phyloP scores from a whole-genome alignment of 2,329 filamentous ascomycete genomes.

The Phoma sp. region DNA sequence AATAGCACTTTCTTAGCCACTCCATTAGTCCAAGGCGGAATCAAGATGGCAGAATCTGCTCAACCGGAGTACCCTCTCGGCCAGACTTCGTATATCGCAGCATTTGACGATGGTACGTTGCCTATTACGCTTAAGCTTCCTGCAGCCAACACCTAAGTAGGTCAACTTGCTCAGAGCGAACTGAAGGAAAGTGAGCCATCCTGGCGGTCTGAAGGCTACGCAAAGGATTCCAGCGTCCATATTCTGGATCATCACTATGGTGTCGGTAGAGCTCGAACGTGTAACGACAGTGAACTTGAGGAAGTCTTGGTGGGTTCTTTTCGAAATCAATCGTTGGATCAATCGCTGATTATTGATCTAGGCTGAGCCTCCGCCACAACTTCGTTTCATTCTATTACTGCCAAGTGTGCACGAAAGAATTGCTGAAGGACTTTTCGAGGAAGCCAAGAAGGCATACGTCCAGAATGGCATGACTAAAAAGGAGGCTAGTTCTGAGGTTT shows the following conservation, averaged over 20 bases:
- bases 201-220: slow-evolving; percentile 18
- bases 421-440: neutral
- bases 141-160: neutral
- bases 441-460: neutral
- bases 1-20: too few species aligned
- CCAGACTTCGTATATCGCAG: slow-evolving; percentile 13
- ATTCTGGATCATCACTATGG: slow-evolving; percentile 15
- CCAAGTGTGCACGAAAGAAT: slow-evolving; percentile 18
- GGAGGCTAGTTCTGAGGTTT: neutral
- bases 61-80: slow-evolving; percentile 11
- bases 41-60: neutral
- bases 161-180: slow-evolving; percentile 14
- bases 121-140: neutral
- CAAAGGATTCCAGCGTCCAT: neutral
- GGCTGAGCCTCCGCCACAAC: slow-evolving; percentile 6
- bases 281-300: slow-evolving; percentile 12
- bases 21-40: neutral
- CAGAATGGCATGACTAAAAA: neutral
- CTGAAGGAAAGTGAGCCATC: slow-evolving; percentile 9
- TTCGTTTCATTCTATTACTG: slow-evolving; percentile 12
- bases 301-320: slow-evolving; percentile 5
- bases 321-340: too few species aligned
- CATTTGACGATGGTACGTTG: slow-evolving; percentile 13
- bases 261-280: neutral
- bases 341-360: too few species aligned